Evolutionary conservation across 768 basidiomycete genomes (phyloP).

Genomic region (Termitomyces sp.): DNA sequence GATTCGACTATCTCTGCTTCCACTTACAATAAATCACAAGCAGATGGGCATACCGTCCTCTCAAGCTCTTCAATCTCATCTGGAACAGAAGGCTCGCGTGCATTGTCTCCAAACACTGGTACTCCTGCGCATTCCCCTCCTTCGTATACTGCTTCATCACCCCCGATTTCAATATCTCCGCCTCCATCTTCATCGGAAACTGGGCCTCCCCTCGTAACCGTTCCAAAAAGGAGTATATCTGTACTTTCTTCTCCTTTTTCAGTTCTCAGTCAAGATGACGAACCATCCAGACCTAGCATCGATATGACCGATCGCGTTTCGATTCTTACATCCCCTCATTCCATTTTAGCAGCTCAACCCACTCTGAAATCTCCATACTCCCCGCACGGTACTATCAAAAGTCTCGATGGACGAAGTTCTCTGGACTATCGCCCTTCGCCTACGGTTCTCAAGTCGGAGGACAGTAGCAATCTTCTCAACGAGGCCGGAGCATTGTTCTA

Average conservation of each 20-base stretch:
- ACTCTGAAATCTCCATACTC: constrained; percentile 38
- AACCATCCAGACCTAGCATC: neutral
- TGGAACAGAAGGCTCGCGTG: neutral
- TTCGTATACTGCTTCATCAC: neutral
- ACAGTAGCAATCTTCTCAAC: constrained; percentile 35
- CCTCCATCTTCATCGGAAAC: neutral
- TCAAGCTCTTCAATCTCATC: constrained; percentile 11
- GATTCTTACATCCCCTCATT: constrained; percentile 31
- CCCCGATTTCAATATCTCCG: neutral
- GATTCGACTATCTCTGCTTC: constrained; percentile 3
- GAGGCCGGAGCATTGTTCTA: constrained; percentile 69
- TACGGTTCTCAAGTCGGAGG: constrained; percentile 23
- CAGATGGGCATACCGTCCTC: constrained; percentile 1
- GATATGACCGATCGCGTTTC: constrained; percentile 16
- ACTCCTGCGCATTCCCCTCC: constrained; percentile 1
- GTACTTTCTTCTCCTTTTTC: constrained; percentile 34
- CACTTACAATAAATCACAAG: neutral
- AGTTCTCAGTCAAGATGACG: constrained; percentile 11
- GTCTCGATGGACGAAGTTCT: constrained; percentile 11
- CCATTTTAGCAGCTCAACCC: constrained; percentile 11
- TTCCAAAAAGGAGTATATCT: constrained; percentile 11
- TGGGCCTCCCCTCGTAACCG: constrained; percentile 4
- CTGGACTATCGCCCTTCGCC: constrained; percentile 17
- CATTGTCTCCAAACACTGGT: neutral
- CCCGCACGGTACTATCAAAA: constrained; percentile 13